Percentiles rank a stretch among this genome's conserved stretches.
Conservation (phyloP, 208 protist species). For the Wallacemonas rigidus region DNA sequence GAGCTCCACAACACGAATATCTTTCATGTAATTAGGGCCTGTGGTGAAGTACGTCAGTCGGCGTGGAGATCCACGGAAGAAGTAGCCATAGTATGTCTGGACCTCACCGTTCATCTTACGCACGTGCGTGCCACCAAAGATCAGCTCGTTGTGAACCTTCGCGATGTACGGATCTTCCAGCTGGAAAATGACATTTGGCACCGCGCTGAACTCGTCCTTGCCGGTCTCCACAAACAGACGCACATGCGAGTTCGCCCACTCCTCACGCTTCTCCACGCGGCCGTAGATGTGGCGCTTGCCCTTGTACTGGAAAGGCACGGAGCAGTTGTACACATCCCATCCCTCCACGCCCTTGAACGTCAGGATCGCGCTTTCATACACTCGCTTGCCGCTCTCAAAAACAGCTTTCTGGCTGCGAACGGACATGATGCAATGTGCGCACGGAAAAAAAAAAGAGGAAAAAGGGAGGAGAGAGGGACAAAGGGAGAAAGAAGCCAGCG, state of each 20-base stretch:
- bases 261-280: conserved; percentile 49
- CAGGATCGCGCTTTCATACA: conserved; percentile 49
- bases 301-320: conserved; percentile 57
- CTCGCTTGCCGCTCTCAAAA: conserved; percentile 30
- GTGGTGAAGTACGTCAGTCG: conserved; percentile 52
- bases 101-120: conserved; percentile 48
- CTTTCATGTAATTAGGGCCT: conserved; percentile 63
- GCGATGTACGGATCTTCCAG: conserved; percentile 55
- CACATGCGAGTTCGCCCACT: conserved; percentile 66
- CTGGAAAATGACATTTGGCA: conserved; percentile 36
- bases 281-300: conserved; percentile 57
- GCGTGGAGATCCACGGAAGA: conserved; percentile 44
- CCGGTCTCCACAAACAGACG: conserved; percentile 54
- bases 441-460: neutral
- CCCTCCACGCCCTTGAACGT: conserved; percentile 73
- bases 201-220: conserved; percentile 58
- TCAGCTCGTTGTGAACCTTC: conserved; percentile 43
- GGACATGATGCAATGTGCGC: conserved; percentile 1
- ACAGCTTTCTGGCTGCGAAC: conserved; percentile 15
- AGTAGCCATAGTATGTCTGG: conserved; percentile 51
- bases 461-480: neutral
- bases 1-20: conserved; percentile 45
- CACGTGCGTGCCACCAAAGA: conserved; percentile 57
- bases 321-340: conserved; percentile 73
- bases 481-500: neutral